Base-by-base conservation (phyloP, 2,329 filamentous ascomycete species). In the Hymenoscyphus infarciens region DNA sequence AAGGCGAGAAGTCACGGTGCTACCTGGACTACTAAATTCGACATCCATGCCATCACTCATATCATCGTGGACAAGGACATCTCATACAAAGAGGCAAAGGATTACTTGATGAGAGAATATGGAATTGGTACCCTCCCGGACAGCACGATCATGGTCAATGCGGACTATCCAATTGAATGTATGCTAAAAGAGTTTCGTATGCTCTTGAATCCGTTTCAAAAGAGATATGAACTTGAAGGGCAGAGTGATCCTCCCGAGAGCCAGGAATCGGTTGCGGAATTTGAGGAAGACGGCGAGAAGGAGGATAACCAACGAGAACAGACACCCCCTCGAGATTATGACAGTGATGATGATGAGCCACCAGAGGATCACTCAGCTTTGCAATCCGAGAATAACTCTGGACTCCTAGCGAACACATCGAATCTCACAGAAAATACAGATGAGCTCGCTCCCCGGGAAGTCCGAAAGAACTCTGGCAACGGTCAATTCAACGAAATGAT, bases 1-100 rank as follows among this genome's bases (percentile, higher is more conserved):
- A 92, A 88, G 73, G 87, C 90, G 0, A 82, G 85, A 59, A 87
- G 92, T 70, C 87, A 87, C 73, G 94, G 94, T 53, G 94, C 89
- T 1, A 77, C 74, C 0, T 95, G 92, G 87, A 83, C 85, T 31
- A 82, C 81, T 58, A 76, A 80, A 0, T 84, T 87, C 72, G 74
- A 75, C 33, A 15, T 35, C 8, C 61, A 68, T 0, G 75, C 76
- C 25, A 83, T 95, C 16, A 96, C 89, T 0, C 91, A 97, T 76
- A 78, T 96, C 57, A 82, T 98, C 63, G 87, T 92, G 1, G 93
- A 97, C 72, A 88, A 86, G 67, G 76, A 76, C 1, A 76, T 95
- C 57, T 78, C 77, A 0, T 93, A 87, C 71, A 75, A 80, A 3
- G 84, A 92, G 62, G 78, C 96, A 6, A 74, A 87, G 61, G 78